These are phyloP conservation scores for Boechera retrofracta DNA, from an alignment of 345 rosid genomes.

Conservation along the genomic window DNA sequence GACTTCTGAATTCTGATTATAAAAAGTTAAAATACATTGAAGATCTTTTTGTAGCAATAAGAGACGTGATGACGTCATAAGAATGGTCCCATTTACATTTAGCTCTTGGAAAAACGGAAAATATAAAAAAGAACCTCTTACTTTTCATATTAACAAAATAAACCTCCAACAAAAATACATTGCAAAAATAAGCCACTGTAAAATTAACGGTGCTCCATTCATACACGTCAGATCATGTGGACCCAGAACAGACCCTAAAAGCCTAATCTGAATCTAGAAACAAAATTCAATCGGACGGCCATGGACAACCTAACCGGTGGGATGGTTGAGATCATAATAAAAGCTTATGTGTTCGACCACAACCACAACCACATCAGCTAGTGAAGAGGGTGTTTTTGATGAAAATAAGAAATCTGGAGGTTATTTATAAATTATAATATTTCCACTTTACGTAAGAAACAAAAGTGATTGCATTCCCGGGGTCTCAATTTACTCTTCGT, in stretches of 20 bases:
- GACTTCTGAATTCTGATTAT: not conserved
- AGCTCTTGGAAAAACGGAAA: not conserved
- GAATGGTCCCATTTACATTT: slow-evolving; percentile 20
- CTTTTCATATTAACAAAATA: not conserved
- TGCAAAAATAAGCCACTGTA: not conserved
- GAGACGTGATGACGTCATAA: slow-evolving; percentile 6
- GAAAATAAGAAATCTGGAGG: not conserved
- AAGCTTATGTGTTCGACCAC: not conserved
- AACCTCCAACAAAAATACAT: not conserved
- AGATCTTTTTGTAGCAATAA: not conserved
- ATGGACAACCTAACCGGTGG: not conserved
- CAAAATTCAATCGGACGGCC: not conserved
- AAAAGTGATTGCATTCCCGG: slow-evolving; percentile 37
- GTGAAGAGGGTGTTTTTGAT: slow-evolving; percentile 1
- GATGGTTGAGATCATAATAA: not conserved
- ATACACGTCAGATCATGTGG: not conserved
- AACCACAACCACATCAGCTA: not conserved
- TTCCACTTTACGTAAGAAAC: slow-evolving; percentile 39
- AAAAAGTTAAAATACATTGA: not conserved
- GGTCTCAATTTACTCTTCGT: slow-evolving; percentile 20
- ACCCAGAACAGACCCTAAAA: not conserved
- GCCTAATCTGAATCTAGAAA: not conserved
- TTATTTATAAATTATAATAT: not conserved
- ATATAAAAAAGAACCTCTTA: not conserved
- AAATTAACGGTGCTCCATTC: not conserved